phyloP scores from a whole-genome alignment of 352 stramenopile species.

The Phytopythium delawarense region DNA sequence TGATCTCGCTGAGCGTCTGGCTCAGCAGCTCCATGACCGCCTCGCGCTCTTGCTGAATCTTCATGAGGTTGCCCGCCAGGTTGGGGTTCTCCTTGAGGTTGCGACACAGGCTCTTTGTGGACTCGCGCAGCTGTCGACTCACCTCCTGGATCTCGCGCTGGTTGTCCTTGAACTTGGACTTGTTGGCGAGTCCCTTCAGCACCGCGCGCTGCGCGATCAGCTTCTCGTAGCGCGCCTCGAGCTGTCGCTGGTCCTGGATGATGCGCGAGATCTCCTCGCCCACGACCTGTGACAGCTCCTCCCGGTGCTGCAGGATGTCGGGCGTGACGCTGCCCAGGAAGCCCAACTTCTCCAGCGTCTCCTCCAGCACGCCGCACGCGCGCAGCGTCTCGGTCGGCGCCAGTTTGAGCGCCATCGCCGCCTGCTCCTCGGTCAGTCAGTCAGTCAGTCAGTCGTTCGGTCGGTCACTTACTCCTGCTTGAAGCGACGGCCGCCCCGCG shows the following conservation, averaged over 20 bases:
- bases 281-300: constrained; percentile 90
- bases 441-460: no score
- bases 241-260: constrained; percentile 86
- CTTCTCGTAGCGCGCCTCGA: constrained; percentile 88
- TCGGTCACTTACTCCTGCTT: no score
- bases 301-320: constrained; percentile 89
- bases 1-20: constrained; percentile 61
- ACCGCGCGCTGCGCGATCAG: constrained; percentile 83
- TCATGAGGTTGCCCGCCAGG: constrained; percentile 88
- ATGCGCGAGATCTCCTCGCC: constrained; percentile 93
- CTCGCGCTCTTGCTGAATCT: constrained; percentile 90
- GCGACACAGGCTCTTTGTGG: constrained; percentile 89
- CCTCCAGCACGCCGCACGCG: constrained; percentile 82
- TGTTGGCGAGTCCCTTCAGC: constrained; percentile 90
- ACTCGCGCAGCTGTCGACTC: constrained; percentile 84
- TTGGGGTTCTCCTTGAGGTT: constrained; percentile 94
- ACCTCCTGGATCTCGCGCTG: constrained; percentile 92
- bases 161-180: constrained; percentile 92
- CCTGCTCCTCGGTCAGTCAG: no score
- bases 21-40: constrained; percentile 72
- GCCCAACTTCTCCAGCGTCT: constrained; percentile 88
- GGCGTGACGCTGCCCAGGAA: constrained; percentile 90
- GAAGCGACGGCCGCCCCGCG: no score
- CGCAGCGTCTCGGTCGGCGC: constrained; percentile 62
- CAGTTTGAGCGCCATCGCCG: constrained; percentile 50